These are phyloP conservation scores for Fusarium dimerum DNA, from an alignment of 2,329 filamentous ascomycete species.

Conservation along the genomic window DNA sequence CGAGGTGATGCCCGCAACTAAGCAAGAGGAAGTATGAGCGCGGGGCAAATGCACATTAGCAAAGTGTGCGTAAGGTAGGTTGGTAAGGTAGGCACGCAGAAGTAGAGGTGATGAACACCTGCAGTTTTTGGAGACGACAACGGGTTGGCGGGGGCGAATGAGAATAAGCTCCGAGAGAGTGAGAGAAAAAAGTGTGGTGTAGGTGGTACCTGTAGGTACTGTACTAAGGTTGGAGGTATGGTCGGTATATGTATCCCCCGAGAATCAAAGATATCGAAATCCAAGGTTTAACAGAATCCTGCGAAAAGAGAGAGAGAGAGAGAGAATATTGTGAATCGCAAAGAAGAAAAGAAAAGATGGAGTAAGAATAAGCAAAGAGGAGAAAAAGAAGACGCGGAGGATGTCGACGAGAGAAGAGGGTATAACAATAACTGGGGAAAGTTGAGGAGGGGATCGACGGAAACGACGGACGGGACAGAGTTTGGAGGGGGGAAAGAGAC, in stretches of 20 bases:
- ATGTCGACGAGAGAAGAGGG: constrained; percentile 12
- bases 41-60: background rate
- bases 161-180: background rate
- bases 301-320: constrained; percentile 2
- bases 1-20: background rate
- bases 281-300: no score
- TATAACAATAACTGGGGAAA: constrained; percentile 9
- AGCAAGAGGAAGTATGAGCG: background rate
- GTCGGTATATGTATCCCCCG: no score
- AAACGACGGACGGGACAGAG: constrained; percentile 30
- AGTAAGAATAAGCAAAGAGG: background rate
- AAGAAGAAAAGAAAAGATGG: constrained; percentile 4
- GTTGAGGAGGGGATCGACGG: constrained; percentile 23
- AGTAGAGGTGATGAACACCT: background rate
- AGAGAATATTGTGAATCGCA: constrained; percentile 1
- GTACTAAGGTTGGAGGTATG: no score
- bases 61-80: no score
- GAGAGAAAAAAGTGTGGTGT: no score
- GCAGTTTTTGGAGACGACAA: background rate
- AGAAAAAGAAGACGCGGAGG: constrained; percentile 6
- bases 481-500: constrained; percentile 16
- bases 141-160: background rate
- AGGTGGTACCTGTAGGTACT: no score
- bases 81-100: background rate
- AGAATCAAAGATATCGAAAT: no score